These are phyloP conservation scores for Whalleya microplaca DNA, from an alignment of 2,329 filamentous ascomycete species.

Conservation along the genomic window DNA sequence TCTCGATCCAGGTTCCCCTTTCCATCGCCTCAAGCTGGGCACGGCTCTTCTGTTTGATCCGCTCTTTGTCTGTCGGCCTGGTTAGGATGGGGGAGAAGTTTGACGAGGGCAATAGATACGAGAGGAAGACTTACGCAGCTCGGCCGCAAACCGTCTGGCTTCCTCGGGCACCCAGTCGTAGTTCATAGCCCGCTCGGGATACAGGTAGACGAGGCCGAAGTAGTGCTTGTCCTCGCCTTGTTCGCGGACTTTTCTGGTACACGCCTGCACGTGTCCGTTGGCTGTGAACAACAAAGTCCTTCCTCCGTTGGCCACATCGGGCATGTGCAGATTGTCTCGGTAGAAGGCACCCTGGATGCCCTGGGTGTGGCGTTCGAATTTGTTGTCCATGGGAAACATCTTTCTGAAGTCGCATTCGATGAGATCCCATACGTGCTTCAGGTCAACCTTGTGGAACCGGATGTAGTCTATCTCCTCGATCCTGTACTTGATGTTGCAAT, in stretches of 20 bases:
- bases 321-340: conserved; percentile 34
- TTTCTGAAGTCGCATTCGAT: conserved; percentile 21
- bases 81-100: background rate
- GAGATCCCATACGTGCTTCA: conserved; percentile 27
- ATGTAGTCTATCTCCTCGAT: conserved; percentile 36
- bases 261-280: conserved; percentile 32
- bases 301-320: conserved; percentile 22
- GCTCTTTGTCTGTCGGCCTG: conserved; percentile 20
- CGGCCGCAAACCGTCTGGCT: conserved; percentile 42
- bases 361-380: conserved; percentile 20
- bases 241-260: conserved; percentile 26
- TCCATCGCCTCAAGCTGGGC: conserved; percentile 22
- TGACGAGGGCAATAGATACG: background rate
- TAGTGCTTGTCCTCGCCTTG: conserved; percentile 32
- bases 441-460: conserved; percentile 35
- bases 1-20: conserved; percentile 29
- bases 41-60: conserved; percentile 20
- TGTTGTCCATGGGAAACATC: conserved; percentile 28
- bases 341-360: conserved; percentile 39
- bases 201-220: conserved; percentile 42
- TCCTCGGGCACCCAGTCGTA: conserved; percentile 50
- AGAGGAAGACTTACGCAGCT: conserved; percentile 44
- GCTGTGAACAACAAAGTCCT: conserved; percentile 26
- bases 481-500: conserved; percentile 38
- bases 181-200: conserved; percentile 50